Percentiles rank a stretch among this genome's conserved stretches.
Evolutionary conservation across 208 protist species (phyloP).

Genomic region (Leishmania guyanensis): DNA sequence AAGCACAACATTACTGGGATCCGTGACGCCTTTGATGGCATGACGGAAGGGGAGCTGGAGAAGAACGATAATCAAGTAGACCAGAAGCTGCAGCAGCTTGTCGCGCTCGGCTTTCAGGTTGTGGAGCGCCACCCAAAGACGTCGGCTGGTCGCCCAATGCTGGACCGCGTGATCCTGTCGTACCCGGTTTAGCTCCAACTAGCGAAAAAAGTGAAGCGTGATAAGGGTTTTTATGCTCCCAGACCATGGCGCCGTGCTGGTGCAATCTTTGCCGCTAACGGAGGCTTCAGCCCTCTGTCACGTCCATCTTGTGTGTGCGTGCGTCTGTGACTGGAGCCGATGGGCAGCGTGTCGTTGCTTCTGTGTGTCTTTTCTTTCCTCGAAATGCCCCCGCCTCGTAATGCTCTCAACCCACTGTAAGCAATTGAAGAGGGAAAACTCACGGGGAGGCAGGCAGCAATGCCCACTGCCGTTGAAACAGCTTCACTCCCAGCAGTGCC

Average conservation of each 20-base stretch:
- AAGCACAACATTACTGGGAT: constrained; percentile 48
- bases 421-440: not conserved
- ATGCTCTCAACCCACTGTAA: not conserved
- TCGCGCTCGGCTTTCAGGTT: constrained; percentile 63
- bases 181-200: constrained; percentile 35
- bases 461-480: not conserved
- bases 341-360: not conserved
- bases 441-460: not conserved
- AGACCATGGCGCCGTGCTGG: not conserved
- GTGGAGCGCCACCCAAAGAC: constrained; percentile 67
- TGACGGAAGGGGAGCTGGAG: constrained; percentile 40
- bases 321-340: not conserved
- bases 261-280: not conserved
- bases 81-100: constrained; percentile 46
- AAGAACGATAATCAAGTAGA: constrained; percentile 52
- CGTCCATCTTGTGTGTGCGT: not conserved
- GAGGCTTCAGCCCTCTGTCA: not conserved
- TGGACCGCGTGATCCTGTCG: constrained; percentile 80
- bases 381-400: not conserved
- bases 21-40: constrained; percentile 46
- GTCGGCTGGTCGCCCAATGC: constrained; percentile 72
- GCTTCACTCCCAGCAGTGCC: not conserved
- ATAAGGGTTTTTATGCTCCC: not conserved
- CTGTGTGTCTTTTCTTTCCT: not conserved
- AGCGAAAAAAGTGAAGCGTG: not conserved